phyloP scores from a whole-genome alignment of 805 yeast genomes.

The Cyberlindnera veronae region DNA sequence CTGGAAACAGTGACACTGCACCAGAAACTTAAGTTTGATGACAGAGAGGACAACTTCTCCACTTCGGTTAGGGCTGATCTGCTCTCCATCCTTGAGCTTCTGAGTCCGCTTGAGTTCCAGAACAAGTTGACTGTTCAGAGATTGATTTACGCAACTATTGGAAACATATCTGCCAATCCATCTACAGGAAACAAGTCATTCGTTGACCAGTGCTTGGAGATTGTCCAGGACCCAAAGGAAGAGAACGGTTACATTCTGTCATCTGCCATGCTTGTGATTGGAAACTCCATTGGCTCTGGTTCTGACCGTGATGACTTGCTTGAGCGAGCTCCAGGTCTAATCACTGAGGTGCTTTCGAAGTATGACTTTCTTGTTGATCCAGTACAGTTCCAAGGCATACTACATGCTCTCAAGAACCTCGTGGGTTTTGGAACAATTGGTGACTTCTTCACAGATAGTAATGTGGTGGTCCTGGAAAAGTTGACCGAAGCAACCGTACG shows the following conservation, averaged over 20 bases:
- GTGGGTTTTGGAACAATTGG: conserved; percentile 14
- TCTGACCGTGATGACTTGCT: conserved; percentile 15
- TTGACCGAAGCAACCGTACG: conserved; percentile 23
- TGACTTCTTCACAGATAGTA: conserved; percentile 12
- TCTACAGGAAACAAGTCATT: conserved; percentile 16
- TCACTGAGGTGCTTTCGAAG: conserved; percentile 14
- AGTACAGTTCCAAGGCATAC: conserved; percentile 25
- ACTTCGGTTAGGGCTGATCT: conserved; percentile 7
- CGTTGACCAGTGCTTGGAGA: background rate
- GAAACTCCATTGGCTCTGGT: conserved; percentile 24
- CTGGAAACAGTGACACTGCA: conserved; percentile 22
- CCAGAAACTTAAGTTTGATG: conserved; percentile 14
- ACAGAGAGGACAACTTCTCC: conserved; percentile 12
- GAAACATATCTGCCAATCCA: conserved; percentile 27
- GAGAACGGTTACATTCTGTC: conserved; percentile 25
- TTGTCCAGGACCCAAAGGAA: conserved; percentile 2
- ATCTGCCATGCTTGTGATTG: conserved; percentile 20
- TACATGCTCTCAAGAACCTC: conserved; percentile 22
- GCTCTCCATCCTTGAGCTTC: conserved; percentile 5
- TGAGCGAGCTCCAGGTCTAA: conserved; percentile 13
- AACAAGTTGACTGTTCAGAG: conserved; percentile 23
- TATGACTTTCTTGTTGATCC: conserved; percentile 24
- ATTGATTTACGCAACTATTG: conserved; percentile 23
- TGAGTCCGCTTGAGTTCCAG: conserved; percentile 17
- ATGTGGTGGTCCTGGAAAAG: conserved; percentile 7